Conservation (phyloP, 192 early-diverging fungal species). For the Lunasporangiospora selenospora region DNA sequence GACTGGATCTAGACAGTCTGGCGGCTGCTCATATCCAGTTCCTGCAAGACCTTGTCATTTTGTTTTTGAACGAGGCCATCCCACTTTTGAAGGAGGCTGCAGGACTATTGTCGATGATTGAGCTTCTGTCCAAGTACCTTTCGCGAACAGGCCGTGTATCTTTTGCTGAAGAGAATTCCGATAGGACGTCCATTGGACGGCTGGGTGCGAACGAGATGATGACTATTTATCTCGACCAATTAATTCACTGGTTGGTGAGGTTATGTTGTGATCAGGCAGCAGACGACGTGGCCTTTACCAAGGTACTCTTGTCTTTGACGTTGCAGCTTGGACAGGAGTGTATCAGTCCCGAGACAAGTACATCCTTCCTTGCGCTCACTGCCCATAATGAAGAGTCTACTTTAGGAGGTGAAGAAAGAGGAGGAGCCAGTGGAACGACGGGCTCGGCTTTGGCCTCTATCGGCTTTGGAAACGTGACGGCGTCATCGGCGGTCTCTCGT, state of each 20-base stretch:
- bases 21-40: conserved; percentile 30
- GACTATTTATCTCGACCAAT: conserved; percentile 21
- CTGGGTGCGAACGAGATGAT: too few relatives aligned
- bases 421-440: too few relatives aligned
- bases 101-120: conserved; percentile 45
- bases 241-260: conserved; percentile 50
- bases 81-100: conserved; percentile 56
- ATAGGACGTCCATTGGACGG: too few relatives aligned
- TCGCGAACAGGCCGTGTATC: conserved; percentile 4
- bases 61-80: conserved; percentile 47
- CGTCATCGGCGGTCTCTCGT: conserved; percentile 11
- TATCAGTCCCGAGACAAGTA: conserved; percentile 9
- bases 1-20: conserved; percentile 25
- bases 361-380: conserved; percentile 3
- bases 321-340: conserved; percentile 46
- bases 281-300: conserved; percentile 50
- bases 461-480: conserved; percentile 24
- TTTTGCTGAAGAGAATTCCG: too few relatives aligned
- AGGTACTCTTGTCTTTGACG: conserved; percentile 47
- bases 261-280: conserved; percentile 50
- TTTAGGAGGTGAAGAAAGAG: too few relatives aligned
- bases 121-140: conserved; percentile 45
- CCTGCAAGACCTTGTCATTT: conserved; percentile 34
- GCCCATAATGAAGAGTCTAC: background rate
- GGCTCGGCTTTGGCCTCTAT: conserved; percentile 9